Percentiles rank a stretch among this genome's conserved stretches.
These are phyloP conservation scores for Conidiobolus incongruus DNA, from an alignment of 371 early-diverging fungal species.

Conservation along the genomic window DNA sequence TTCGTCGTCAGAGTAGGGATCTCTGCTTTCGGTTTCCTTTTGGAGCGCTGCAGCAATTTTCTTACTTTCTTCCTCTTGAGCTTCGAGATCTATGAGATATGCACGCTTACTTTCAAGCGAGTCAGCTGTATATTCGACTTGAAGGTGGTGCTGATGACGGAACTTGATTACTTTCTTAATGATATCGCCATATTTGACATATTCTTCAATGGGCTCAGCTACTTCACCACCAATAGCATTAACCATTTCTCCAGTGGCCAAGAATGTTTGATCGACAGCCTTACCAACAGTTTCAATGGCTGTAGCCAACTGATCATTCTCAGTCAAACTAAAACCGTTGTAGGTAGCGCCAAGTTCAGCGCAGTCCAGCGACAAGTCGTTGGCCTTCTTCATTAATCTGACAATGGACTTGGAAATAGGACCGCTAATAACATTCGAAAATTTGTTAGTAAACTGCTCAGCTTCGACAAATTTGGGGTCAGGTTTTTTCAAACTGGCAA, in stretches of 20 bases:
- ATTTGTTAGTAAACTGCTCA: constrained; percentile 38
- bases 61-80: constrained; percentile 64
- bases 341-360: constrained; percentile 80
- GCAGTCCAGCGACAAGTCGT: no score
- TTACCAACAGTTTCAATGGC: constrained; percentile 79
- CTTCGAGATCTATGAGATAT: constrained; percentile 34
- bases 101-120: constrained; percentile 42
- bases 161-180: constrained; percentile 64
- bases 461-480: constrained; percentile 47
- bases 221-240: constrained; percentile 43
- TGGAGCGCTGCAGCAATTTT: constrained; percentile 59
- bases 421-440: constrained; percentile 23
- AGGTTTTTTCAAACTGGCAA: constrained; percentile 25
- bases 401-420: neutral
- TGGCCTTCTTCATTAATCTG: no score
- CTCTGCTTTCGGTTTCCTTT: constrained; percentile 8
- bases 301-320: constrained; percentile 39
- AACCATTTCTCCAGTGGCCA: constrained; percentile 46
- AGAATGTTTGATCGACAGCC: constrained; percentile 65
- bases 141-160: constrained; percentile 65
- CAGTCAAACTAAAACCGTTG: constrained; percentile 82
- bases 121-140: constrained; percentile 52
- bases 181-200: constrained; percentile 63
- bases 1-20: constrained; percentile 5
- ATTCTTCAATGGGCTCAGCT: constrained; percentile 67